Evolutionary conservation across 2,329 filamentous ascomycete genomes (phyloP), one percentile per base, ranked within the genome.

Genomic region (Penicillium freii): DNA sequence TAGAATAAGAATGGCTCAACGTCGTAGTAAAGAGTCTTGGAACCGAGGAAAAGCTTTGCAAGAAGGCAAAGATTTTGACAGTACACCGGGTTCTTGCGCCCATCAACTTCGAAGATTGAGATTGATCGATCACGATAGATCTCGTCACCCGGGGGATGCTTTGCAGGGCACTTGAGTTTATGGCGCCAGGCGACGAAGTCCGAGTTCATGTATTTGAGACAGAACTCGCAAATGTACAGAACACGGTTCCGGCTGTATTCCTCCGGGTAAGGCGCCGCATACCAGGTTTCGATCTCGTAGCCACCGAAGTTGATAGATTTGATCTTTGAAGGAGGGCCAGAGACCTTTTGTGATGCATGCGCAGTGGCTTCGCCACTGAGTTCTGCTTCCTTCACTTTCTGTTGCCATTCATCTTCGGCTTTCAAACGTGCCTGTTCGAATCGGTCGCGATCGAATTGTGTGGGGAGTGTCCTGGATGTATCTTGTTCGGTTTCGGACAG

Each of bases 1-100:
- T 99, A 99, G 79, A 99, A 99, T 36, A 99, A 78, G 72, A 99
- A 99, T 0, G 94, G 94, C 63, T 99, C 94, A n/a, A 99, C 94
- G 68, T 99, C 94, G 78, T 99, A 99, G 80, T 97, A 99, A 8
- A 99, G 85, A 5, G 94, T 97, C 76, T 99, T 99, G 74, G 97
- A 95, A 64, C 96, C 94, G 38, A 99, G 82, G 72, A 99, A 99
- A 77, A 97, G 90, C 71, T 99, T 99, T 23, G 89, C 94, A 17
- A 99, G 81, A 10, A 99, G 80, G 74, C 94, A 99, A 5, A 99
- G 82, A 66, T 99, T 99, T 51, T 95, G 89, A 70, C 94, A 99
- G 87, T 94, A 99, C 1, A 93, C 96, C 4, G 93, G 85, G 71
- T 99, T 95, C 57, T 95, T 86, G 31, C 92, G 85, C 1, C 94